phyloP scores from a whole-genome alignment of 495 filamentous ascomycete species.

The Tetracladium setigerum region DNA sequence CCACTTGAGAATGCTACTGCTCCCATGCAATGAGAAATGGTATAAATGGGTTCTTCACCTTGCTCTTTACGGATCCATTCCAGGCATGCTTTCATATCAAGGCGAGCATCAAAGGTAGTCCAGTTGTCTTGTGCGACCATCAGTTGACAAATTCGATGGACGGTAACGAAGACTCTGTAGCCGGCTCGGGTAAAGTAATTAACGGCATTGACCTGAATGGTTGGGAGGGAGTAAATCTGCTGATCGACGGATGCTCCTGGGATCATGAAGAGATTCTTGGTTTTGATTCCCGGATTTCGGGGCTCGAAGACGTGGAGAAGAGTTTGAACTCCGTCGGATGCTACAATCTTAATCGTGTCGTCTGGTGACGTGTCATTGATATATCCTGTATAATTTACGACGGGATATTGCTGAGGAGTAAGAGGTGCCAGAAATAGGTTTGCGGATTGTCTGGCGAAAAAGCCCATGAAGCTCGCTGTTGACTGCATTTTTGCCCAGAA shows the following conservation, averaged over 20 bases:
- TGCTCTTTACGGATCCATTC: constrained; percentile 40
- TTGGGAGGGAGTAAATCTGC: constrained; percentile 57
- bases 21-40: constrained; percentile 61
- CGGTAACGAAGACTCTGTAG: constrained; percentile 48
- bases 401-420: constrained; percentile 44
- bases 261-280: constrained; percentile 49
- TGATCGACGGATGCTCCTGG: constrained; percentile 57
- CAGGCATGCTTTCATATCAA: constrained; percentile 53
- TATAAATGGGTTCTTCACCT: constrained; percentile 41
- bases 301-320: constrained; percentile 50
- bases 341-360: constrained; percentile 33
- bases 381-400: constrained; percentile 34
- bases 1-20: constrained; percentile 50
- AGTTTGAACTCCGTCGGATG: constrained; percentile 46
- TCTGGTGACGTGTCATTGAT: constrained; percentile 35
- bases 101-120: constrained; percentile 55
- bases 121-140: constrained; percentile 42
- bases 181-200: constrained; percentile 56
- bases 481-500: constrained; percentile 33
- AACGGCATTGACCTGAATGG: constrained; percentile 55
- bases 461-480: constrained; percentile 44
- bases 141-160: constrained; percentile 53
- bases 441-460: constrained; percentile 47
- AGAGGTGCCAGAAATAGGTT: constrained; percentile 49
- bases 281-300: constrained; percentile 14